Evolutionary conservation across 2,329 filamentous ascomycete species (phyloP).

Genomic region (Dactylellina drechsleri): DNA sequence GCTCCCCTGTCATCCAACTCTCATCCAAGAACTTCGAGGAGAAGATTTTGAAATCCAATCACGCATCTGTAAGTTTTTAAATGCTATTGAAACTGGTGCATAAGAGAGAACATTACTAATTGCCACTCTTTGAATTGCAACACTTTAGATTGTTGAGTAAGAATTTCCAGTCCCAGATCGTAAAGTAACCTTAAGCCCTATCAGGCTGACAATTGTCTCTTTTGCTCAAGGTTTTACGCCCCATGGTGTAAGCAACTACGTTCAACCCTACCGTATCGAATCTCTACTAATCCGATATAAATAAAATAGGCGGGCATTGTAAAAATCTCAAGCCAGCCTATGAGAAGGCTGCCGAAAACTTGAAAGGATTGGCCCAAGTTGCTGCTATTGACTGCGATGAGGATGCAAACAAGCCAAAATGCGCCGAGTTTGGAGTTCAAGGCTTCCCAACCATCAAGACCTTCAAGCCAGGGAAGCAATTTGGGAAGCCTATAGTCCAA

Average conservation of each 20-base stretch:
- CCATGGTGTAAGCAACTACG: slow-evolving; percentile 57
- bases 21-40: slow-evolving; percentile 80
- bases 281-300: slow-evolving; percentile 22
- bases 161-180: slow-evolving; percentile 54
- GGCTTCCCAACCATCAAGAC: slow-evolving; percentile 98
- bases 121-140: slow-evolving; percentile 56
- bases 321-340: slow-evolving; percentile 94
- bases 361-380: slow-evolving; percentile 92
- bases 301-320: slow-evolving; percentile 77
- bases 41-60: slow-evolving; percentile 86
- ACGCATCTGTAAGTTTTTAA: slow-evolving; percentile 78
- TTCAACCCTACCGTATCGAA: no score
- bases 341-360: slow-evolving; percentile 88
- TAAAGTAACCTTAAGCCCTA: slow-evolving; percentile 3
- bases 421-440: slow-evolving; percentile 83
- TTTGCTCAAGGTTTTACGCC: slow-evolving; percentile 56
- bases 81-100: not conserved
- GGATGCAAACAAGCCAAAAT: slow-evolving; percentile 88
- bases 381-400: slow-evolving; percentile 96
- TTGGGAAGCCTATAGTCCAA: slow-evolving; percentile 80
- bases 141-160: slow-evolving; percentile 68
- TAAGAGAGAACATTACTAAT: slow-evolving; percentile 11
- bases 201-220: slow-evolving; percentile 28
- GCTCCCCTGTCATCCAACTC: slow-evolving; percentile 85
- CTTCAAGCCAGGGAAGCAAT: slow-evolving; percentile 76